Conservation (phyloP, 176 grass and related monocot species). For the Ensete glaucum region DNA sequence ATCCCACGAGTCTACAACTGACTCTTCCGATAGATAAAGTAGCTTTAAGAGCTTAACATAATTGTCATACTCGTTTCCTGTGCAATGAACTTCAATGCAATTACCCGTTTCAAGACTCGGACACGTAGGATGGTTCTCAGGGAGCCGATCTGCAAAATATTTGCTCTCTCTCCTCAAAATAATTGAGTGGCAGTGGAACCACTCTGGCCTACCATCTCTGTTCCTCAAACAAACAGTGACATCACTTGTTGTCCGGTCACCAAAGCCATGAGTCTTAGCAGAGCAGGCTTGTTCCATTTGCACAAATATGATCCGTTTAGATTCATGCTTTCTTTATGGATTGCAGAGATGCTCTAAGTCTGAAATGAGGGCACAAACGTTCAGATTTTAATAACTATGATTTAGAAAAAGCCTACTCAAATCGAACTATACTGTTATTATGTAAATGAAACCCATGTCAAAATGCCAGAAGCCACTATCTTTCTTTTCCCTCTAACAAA, state of each 20-base stretch:
- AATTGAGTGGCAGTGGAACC: constrained; percentile 65
- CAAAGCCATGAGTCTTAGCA: constrained; percentile 32
- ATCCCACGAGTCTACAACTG: constrained; percentile 57
- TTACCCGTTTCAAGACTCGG: constrained; percentile 21
- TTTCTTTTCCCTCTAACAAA: background rate
- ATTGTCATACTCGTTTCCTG: constrained; percentile 42
- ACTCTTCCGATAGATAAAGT: constrained; percentile 51
- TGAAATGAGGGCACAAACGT: background rate
- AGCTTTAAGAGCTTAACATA: constrained; percentile 62
- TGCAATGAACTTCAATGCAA: constrained; percentile 58
- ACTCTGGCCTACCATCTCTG: constrained; percentile 32
- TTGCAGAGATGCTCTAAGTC: background rate
- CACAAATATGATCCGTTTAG: background rate
- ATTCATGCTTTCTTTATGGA: background rate
- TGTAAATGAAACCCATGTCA: background rate
- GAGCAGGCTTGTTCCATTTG: constrained; percentile 38
- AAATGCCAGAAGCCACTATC: background rate
- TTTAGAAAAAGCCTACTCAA: background rate
- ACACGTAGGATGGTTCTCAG: background rate
- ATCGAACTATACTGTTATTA: background rate
- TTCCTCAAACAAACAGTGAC: constrained; percentile 48
- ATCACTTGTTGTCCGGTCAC: constrained; percentile 53
- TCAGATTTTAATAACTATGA: background rate
- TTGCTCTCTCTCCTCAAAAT: constrained; percentile 48
- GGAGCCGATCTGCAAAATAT: constrained; percentile 46